Percentiles rank a stretch among this genome's conserved stretches.
Conservation (phyloP, 225 moss, liverwort and hornwort species). For the Antitrichia curtipendula region DNA sequence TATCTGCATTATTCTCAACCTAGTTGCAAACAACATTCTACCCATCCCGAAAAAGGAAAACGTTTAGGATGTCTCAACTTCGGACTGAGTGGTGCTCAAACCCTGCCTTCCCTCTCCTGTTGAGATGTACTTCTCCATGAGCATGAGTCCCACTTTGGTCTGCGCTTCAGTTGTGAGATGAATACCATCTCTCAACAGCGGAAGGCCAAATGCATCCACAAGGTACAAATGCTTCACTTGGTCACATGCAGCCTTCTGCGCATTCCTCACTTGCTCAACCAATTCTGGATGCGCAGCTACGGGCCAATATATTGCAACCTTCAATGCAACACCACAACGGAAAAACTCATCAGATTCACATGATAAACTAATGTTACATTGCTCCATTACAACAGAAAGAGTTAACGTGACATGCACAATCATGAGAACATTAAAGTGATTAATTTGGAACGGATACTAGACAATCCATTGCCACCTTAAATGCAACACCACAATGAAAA, state of each 20-base stretch:
- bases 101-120: slow-evolving; percentile 13
- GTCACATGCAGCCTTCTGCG: slow-evolving; percentile 26
- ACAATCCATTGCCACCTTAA: not conserved
- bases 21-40: not conserved
- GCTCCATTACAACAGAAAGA: not conserved
- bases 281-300: not conserved
- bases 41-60: not conserved
- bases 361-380: not conserved
- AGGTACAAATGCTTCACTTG: slow-evolving; percentile 17
- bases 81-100: not conserved
- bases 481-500: not conserved
- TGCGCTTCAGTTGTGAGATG: slow-evolving; percentile 56
- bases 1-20: not conserved
- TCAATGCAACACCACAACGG: not conserved
- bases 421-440: not conserved
- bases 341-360: not conserved
- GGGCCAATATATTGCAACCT: slow-evolving; percentile 62
- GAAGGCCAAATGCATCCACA: slow-evolving; percentile 55
- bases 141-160: slow-evolving; percentile 30
- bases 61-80: not conserved
- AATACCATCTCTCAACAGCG: slow-evolving; percentile 24
- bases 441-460: not conserved
- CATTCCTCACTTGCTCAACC: slow-evolving; percentile 36
- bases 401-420: not conserved
- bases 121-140: slow-evolving; percentile 30